Percentiles rank a stretch among this genome's conserved stretches.
phyloP scores from a whole-genome alignment of 2,329 filamentous ascomycete species.

The Diplodia scrobiculata region DNA sequence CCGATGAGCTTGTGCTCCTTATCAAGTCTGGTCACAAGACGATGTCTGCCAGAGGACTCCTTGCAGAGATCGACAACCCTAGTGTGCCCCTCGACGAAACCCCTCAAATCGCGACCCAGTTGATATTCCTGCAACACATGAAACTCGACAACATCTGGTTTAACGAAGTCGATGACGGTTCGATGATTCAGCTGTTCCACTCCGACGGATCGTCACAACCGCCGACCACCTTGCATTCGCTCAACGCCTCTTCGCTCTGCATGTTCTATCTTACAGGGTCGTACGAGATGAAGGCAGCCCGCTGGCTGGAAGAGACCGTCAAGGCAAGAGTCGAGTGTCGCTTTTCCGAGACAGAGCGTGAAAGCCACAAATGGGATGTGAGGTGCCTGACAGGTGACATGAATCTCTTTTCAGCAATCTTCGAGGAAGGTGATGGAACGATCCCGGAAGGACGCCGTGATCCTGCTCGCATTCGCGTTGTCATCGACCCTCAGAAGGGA shows the following conservation, averaged over 20 bases:
- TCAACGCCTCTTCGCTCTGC: constrained; percentile 27
- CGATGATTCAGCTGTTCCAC: constrained; percentile 32
- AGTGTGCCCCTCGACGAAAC: constrained; percentile 51
- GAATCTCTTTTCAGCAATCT: constrained; percentile 65
- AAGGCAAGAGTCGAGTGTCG: constrained; percentile 85
- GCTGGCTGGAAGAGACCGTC: constrained; percentile 79
- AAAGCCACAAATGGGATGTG: constrained; percentile 77
- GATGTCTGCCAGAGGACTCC: constrained; percentile 71
- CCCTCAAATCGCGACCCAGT: constrained; percentile 51
- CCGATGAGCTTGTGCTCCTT: constrained; percentile 76
- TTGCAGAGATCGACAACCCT: constrained; percentile 83
- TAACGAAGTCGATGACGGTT: constrained; percentile 56
- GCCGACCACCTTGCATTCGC: constrained; percentile 31
- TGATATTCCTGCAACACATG: constrained; percentile 75
- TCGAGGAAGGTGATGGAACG: constrained; percentile 67
- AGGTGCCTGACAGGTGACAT: constrained; percentile 64
- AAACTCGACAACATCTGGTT: constrained; percentile 70
- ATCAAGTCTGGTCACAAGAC: constrained; percentile 67
- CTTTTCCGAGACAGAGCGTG: constrained; percentile 80
- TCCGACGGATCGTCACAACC: constrained; percentile 53
- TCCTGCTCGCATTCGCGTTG: constrained; percentile 68
- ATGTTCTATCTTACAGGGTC: constrained; percentile 70
- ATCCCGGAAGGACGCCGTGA: constrained; percentile 66
- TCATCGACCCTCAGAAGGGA: constrained; percentile 70
- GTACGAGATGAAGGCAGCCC: constrained; percentile 75